Evolutionary conservation across 2,329 filamentous ascomycete genomes (phyloP).

Genomic region (Neopestalotiopsis rosae): DNA sequence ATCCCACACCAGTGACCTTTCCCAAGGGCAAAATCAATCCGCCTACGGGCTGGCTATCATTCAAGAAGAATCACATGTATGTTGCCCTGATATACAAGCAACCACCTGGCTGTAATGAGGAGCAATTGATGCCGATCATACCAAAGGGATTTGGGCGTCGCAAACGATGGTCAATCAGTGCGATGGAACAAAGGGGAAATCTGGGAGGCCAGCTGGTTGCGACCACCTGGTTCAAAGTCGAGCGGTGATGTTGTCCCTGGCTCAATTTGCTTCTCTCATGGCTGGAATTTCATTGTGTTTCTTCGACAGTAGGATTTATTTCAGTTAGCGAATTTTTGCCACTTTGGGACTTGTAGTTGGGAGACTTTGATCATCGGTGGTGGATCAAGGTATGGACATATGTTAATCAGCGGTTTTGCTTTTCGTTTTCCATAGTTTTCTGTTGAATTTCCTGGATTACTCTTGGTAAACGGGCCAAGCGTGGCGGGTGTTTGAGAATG

Average conservation of each 20-base stretch:
- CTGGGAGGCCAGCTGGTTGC: neutral
- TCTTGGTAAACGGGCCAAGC: neutral
- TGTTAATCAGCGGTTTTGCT: neutral
- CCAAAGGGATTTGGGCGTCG: neutral
- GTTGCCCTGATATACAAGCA: neutral
- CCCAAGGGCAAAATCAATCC: neutral
- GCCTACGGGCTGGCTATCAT: neutral
- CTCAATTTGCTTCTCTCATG: no score
- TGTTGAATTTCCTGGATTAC: neutral
- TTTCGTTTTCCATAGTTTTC: neutral
- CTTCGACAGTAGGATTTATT: no score
- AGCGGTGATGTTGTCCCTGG: no score
- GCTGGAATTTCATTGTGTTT: no score
- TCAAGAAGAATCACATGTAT: neutral
- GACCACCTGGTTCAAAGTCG: neutral
- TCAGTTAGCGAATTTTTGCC: neutral
- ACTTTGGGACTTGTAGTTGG: neutral
- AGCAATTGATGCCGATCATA: neutral
- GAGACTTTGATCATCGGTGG: neutral
- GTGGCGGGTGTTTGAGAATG: no score
- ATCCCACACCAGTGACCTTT: neutral
- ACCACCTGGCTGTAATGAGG: neutral
- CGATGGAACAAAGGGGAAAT: neutral
- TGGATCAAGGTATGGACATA: neutral
- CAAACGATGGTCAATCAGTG: neutral